Conservation (phyloP, 202 grass and related monocot species). For the Musa balbisiana region DNA sequence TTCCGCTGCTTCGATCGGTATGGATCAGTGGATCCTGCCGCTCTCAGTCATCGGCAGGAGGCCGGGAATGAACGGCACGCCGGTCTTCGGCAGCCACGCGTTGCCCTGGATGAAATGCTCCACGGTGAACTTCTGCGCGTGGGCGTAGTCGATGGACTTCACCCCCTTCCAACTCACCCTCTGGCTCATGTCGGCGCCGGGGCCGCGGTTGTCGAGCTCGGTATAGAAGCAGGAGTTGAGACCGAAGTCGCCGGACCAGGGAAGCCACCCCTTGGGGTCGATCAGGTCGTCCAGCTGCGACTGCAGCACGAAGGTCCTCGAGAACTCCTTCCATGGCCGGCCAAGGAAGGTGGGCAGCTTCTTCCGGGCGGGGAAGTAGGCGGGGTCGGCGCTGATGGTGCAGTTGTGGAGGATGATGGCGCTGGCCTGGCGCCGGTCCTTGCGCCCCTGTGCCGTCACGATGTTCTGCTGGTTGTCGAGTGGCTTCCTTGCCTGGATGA, state of each 20-base stretch:
- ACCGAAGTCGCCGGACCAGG: conserved; percentile 55
- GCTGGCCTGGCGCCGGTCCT: conserved; percentile 37
- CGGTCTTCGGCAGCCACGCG: conserved; percentile 50
- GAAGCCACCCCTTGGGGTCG: conserved; percentile 73
- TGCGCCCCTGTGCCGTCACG: conserved; percentile 71
- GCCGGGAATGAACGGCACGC: conserved; percentile 63
- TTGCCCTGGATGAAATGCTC: conserved; percentile 64
- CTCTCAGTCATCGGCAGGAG: conserved; percentile 39
- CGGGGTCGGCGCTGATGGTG: conserved; percentile 57
- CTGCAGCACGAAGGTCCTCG: conserved; percentile 69
- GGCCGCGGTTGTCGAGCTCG: conserved; percentile 68
- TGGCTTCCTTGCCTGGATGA: conserved; percentile 54
- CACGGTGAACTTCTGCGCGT: conserved; percentile 53
- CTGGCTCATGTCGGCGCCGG: conserved; percentile 52
- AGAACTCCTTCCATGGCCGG: conserved; percentile 72
- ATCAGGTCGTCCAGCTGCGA: conserved; percentile 66
- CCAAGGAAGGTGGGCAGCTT: conserved; percentile 59
- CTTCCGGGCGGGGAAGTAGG: conserved; percentile 15
- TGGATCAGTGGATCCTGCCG: conserved; percentile 45
- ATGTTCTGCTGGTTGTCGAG: conserved; percentile 95
- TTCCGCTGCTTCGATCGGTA: no score
- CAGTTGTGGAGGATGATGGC: conserved; percentile 79
- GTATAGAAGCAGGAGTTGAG: conserved; percentile 81
- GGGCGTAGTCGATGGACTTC: conserved; percentile 35
- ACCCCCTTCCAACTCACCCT: conserved; percentile 64